A percentile compares a stretch with the other conserved stretches of the same genome.
These are phyloP conservation scores for Chlorella sp. DNA, from an alignment of 139 green algal genomes.

Conservation along the genomic window DNA sequence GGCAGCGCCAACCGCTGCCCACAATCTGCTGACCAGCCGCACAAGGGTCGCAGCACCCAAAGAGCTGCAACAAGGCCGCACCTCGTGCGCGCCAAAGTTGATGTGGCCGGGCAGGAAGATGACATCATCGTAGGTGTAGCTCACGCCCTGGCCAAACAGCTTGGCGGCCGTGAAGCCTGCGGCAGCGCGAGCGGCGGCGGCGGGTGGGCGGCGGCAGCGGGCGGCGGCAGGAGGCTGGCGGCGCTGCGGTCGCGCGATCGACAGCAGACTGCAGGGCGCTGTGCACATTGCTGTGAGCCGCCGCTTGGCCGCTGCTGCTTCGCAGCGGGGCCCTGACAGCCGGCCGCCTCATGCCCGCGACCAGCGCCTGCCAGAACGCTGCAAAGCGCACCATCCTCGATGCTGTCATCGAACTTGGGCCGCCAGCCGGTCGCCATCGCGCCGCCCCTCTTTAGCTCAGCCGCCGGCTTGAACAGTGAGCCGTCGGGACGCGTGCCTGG, in stretches of 20 bases:
- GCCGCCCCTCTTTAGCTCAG: no score
- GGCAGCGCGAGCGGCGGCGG: not conserved
- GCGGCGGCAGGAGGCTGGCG: not conserved
- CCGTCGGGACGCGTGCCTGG: no score
- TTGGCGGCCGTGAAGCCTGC: constrained; percentile 73
- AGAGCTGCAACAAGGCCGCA: constrained; percentile 24
- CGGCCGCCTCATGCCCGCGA: constrained; percentile 1
- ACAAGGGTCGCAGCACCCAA: no score
- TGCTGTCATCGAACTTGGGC: constrained; percentile 27
- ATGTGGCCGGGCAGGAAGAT: constrained; percentile 99
- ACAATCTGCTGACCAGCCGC: no score
- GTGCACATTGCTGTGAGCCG: not conserved
- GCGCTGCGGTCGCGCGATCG: not conserved
- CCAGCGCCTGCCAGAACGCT: not conserved
- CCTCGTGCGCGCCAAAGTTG: constrained; percentile 94
- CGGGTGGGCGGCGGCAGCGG: not conserved
- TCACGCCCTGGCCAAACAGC: constrained; percentile 88
- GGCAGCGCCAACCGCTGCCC: no score
- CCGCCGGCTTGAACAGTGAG: no score
- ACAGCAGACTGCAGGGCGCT: not conserved
- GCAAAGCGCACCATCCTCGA: constrained; percentile 3
- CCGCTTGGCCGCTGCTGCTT: not conserved
- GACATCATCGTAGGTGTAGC: constrained; percentile 99
- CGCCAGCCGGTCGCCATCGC: constrained; percentile 5
- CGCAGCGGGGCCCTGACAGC: not conserved